A percentile compares a stretch with the other conserved stretches of the same genome.
These are phyloP conservation scores for Furcasterigmium furcatum DNA, from an alignment of 2,329 filamentous ascomycete genomes.

Conservation along the genomic window DNA sequence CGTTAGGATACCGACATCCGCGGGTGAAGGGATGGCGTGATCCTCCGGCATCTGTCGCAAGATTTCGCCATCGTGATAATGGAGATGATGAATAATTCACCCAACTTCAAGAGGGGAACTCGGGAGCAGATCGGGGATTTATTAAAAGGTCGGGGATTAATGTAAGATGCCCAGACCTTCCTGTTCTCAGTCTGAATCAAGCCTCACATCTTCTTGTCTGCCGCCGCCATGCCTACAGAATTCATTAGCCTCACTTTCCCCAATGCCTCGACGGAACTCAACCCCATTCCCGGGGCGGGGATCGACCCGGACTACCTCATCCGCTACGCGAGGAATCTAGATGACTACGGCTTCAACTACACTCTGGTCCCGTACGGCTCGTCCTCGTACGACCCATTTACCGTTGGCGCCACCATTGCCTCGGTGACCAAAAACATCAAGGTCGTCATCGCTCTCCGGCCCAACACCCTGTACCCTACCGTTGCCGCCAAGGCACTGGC, in stretches of 20 bases:
- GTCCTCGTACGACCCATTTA: constrained; percentile 53
- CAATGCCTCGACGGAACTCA: constrained; percentile 53
- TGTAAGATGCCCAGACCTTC: too few relatives aligned
- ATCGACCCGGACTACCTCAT: constrained; percentile 53
- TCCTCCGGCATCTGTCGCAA: too few relatives aligned
- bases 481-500: constrained; percentile 60
- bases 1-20: too few relatives aligned
- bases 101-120: too few relatives aligned
- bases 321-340: constrained; percentile 53
- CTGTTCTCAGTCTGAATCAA: too few relatives aligned
- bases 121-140: too few relatives aligned
- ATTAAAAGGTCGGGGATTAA: too few relatives aligned
- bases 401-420: constrained; percentile 54
- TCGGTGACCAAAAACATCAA: constrained; percentile 56
- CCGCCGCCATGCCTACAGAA: constrained; percentile 50
- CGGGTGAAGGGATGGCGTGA: too few relatives aligned
- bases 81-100: too few relatives aligned
- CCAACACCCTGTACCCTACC: constrained; percentile 60
- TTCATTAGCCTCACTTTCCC: constrained; percentile 58
- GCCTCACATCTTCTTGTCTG: too few relatives aligned
- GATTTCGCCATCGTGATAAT: too few relatives aligned
- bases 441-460: constrained; percentile 58
- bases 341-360: constrained; percentile 61
- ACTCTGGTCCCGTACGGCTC: constrained; percentile 59
- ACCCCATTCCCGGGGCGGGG: constrained; percentile 45